Conservation (phyloP, 371 early-diverging fungal species). For the Saksenaea oblongispora region DNA sequence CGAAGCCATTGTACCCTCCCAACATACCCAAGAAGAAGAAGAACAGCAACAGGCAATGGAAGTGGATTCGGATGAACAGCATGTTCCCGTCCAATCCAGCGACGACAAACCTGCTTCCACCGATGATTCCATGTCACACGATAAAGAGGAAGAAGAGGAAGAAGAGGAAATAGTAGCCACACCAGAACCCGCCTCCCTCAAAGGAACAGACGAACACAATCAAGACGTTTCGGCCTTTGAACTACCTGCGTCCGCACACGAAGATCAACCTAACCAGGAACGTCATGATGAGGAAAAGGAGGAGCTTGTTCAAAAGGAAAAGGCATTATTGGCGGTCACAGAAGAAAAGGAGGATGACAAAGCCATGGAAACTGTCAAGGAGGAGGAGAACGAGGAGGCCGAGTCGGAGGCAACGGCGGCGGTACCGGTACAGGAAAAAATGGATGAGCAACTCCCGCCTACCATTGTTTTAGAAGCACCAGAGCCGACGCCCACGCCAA, state of each 20-base stretch:
- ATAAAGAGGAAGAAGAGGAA: constrained; percentile 12
- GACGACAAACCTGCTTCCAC: constrained; percentile 2
- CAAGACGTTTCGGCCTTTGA: constrained; percentile 14
- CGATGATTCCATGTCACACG: neutral
- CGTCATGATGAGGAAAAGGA: neutral
- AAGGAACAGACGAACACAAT: neutral
- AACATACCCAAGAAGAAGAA: constrained; percentile 3
- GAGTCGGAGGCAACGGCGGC: no score
- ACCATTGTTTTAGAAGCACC: neutral
- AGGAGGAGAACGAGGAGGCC: neutral
- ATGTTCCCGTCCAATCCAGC: neutral
- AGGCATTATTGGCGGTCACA: neutral
- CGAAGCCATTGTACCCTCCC: neutral
- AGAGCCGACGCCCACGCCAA: constrained; percentile 10
- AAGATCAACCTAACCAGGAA: neutral
- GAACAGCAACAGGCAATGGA: constrained; percentile 8
- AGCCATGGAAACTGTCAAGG: neutral
- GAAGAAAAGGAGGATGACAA: neutral
- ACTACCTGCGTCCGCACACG: neutral
- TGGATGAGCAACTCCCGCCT: neutral
- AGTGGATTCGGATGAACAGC: constrained; percentile 2
- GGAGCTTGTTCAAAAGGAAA: neutral
- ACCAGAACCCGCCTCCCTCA: neutral
- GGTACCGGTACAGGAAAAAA: neutral
- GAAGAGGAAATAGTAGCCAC: constrained; percentile 8